Evolutionary conservation across 2,329 filamentous ascomycete genomes (phyloP).

Genomic region (Sporothrix schenckii): DNA sequence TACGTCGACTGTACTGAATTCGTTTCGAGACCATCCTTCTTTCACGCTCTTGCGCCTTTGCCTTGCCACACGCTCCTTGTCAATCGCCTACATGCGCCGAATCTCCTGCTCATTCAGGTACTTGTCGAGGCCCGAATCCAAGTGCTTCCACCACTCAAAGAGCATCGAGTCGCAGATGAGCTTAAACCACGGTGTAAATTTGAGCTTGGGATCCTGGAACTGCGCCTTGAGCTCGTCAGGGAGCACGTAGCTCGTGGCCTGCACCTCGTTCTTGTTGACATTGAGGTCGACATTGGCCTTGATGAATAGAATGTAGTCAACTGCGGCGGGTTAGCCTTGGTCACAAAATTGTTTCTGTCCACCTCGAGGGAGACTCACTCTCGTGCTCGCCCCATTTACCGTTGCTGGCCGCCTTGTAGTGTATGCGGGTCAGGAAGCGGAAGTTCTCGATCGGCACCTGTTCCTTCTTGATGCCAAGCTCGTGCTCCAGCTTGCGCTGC

Average conservation of each 20-base stretch:
- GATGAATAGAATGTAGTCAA: conserved; percentile 99
- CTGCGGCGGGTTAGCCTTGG: conserved; percentile 48
- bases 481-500: conserved; percentile 89
- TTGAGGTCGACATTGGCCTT: conserved; percentile 85
- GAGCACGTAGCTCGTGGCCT: conserved; percentile 80
- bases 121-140: conserved; percentile 79
- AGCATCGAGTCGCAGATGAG: conserved; percentile 97
- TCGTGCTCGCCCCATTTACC: conserved; percentile 99
- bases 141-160: conserved; percentile 93
- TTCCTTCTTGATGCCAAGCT: conserved; percentile 84
- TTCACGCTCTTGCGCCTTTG: neutral
- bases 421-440: conserved; percentile 91
- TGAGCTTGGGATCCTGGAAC: conserved; percentile 77
- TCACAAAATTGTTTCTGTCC: neutral
- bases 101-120: conserved; percentile 86
- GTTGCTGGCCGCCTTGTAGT: conserved; percentile 96
- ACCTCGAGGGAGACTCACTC: conserved; percentile 61
- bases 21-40: neutral
- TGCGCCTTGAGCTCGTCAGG: conserved; percentile 79
- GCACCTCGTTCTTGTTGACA: conserved; percentile 84
- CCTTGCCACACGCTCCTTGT: neutral
- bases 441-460: conserved; percentile 93
- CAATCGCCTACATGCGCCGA: conserved; percentile 69
- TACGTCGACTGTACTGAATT: conserved; percentile 12
- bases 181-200: conserved; percentile 99